These are phyloP conservation scores for Pichia eremophila DNA, from an alignment of 805 yeast genomes.

Conservation along the genomic window DNA sequence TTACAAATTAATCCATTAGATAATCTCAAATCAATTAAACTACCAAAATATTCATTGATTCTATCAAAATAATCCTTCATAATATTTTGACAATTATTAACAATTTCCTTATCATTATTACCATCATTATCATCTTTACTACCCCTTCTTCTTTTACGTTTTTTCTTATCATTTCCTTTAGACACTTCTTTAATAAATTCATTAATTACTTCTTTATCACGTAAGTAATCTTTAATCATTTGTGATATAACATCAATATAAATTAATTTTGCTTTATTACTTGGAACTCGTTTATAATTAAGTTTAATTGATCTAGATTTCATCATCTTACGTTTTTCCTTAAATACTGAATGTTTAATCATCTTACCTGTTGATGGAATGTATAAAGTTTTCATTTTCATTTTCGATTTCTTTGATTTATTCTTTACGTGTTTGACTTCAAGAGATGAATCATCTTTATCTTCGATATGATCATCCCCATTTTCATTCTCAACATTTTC, in stretches of 20 bases:
- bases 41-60: conserved; percentile 23
- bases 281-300: conserved; percentile 20
- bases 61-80: conserved; percentile 15
- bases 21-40: conserved; percentile 28
- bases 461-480: too few relatives aligned
- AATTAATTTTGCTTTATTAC: conserved; percentile 21
- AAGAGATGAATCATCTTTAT: too few relatives aligned
- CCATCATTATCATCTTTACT: background rate
- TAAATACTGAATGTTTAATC: background rate
- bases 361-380: background rate
- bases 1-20: conserved; percentile 26
- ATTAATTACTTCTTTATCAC: conserved; percentile 11
- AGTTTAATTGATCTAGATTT: conserved; percentile 12
- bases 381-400: background rate
- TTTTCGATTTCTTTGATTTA: too few relatives aligned
- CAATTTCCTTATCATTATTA: background rate
- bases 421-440: too few relatives aligned
- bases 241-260: conserved; percentile 27
- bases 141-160: background rate
- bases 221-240: conserved; percentile 22
- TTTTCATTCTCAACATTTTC: too few relatives aligned
- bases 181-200: conserved; percentile 1
- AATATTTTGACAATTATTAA: conserved; percentile 4
- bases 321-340: background rate
- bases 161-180: background rate